phyloP scores from a whole-genome alignment of 163 green algal genomes.

The Trebouxiophyceae sp. region DNA sequence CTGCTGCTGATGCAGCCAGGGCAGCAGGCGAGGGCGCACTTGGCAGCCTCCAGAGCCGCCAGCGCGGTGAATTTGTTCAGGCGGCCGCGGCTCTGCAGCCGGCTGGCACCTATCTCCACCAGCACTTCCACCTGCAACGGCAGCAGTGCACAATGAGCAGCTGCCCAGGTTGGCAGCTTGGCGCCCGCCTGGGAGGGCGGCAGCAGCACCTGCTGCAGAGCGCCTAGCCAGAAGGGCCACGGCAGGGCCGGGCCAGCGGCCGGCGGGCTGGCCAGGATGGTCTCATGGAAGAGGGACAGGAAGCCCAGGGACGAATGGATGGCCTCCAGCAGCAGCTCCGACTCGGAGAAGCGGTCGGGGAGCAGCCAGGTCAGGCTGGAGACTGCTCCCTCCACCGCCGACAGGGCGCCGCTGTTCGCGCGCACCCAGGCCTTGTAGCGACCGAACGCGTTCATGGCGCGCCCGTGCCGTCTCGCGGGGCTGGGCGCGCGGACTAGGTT shows the following conservation, averaged over 20 bases:
- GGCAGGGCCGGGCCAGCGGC: background rate
- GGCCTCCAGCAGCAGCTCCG: constrained; percentile 36
- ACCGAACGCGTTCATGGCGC: no score
- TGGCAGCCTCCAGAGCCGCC: constrained; percentile 17
- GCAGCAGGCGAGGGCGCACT: no score
- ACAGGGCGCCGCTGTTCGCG: background rate
- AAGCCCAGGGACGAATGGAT: constrained; percentile 43
- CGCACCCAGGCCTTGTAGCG: constrained; percentile 1
- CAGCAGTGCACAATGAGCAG: background rate
- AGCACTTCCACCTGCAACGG: constrained; percentile 37
- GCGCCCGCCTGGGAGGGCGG: background rate
- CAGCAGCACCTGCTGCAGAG: constrained; percentile 23
- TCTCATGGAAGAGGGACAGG: constrained; percentile 38
- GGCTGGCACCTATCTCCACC: constrained; percentile 33
- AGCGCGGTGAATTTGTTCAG: constrained; percentile 20
- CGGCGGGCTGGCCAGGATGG: constrained; percentile 15
- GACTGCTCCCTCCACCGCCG: constrained; percentile 2
- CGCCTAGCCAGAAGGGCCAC: constrained; percentile 18
- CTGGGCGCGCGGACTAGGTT: no score
- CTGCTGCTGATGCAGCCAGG: background rate
- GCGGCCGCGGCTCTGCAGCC: constrained; percentile 7
- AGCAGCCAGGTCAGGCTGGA: constrained; percentile 37
- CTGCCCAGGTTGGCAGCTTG: no score
- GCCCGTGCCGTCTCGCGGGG: no score
- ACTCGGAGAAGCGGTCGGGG: constrained; percentile 43